Conservation (phyloP, 495 filamentous ascomycete genomes). For the Penicillium angulare region DNA sequence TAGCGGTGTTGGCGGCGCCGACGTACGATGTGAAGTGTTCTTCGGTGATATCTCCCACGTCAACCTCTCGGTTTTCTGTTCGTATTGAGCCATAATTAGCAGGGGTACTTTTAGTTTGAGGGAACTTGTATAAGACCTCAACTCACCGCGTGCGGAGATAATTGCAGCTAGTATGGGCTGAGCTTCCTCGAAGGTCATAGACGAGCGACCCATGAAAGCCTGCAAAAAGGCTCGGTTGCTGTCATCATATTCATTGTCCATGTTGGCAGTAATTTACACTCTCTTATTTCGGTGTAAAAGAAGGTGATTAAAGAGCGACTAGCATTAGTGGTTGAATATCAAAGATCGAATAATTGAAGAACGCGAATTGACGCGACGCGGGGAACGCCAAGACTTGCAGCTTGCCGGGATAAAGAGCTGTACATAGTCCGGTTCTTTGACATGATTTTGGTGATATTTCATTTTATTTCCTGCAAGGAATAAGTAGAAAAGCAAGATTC, state of each 20-base stretch:
- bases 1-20: constrained; percentile 61
- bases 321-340: neutral
- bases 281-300: neutral
- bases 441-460: too few relatives aligned
- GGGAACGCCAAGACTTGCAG: constrained; percentile 15
- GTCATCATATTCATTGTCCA: constrained; percentile 52
- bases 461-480: too few relatives aligned
- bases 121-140: neutral
- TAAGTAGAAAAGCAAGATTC: too few relatives aligned
- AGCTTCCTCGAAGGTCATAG: constrained; percentile 71
- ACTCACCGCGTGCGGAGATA: constrained; percentile 52
- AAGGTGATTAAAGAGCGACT: neutral
- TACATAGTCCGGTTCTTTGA: too few relatives aligned
- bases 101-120: neutral
- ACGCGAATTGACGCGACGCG: constrained; percentile 20
- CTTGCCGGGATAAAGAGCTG: too few relatives aligned
- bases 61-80: constrained; percentile 41
- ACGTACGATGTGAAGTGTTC: constrained; percentile 69
- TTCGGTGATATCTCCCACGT: constrained; percentile 60
- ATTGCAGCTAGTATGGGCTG: constrained; percentile 76
- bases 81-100: neutral
- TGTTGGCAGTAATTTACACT: neutral
- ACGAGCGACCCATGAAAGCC: constrained; percentile 75
- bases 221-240: constrained; percentile 91
- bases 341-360: constrained; percentile 1